Evolutionary conservation across 108 stramenopile species (phyloP).

Genomic region (Cyclostephanos invisitatus): DNA sequence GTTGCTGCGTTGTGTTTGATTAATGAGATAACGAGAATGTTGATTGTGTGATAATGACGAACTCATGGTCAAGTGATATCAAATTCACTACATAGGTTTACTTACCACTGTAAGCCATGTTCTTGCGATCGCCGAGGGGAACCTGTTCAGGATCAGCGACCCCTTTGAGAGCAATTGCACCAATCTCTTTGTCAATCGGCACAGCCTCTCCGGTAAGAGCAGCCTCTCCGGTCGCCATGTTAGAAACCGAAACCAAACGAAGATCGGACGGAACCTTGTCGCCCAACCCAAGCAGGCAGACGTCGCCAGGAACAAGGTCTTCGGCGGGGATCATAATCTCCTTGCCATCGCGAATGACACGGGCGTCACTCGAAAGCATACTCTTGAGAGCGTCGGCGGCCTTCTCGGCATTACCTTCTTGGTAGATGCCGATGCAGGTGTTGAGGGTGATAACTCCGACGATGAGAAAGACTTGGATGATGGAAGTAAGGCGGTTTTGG

Average conservation of each 20-base stretch:
- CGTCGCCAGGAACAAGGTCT: conserved; percentile 78
- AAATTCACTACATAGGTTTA: conserved; percentile 10
- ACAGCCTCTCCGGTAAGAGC: conserved; percentile 93
- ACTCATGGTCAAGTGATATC: conserved; percentile 23
- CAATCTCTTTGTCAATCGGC: conserved; percentile 80
- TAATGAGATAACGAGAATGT: neutral
- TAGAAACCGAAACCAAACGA: conserved; percentile 73
- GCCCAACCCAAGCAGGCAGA: conserved; percentile 71
- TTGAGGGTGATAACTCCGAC: conserved; percentile 71
- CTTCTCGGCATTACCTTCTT: conserved; percentile 82
- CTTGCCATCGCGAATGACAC: conserved; percentile 68
- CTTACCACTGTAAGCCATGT: conserved; percentile 78
- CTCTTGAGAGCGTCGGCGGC: conserved; percentile 80
- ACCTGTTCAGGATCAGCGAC: conserved; percentile 54
- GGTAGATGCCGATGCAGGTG: conserved; percentile 79
- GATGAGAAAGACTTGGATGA: conserved; percentile 71
- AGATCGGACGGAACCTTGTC: conserved; percentile 91
- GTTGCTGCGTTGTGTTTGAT: conserved; percentile 54
- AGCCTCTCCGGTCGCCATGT: conserved; percentile 83
- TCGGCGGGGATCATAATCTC: conserved; percentile 65
- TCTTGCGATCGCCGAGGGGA: conserved; percentile 83
- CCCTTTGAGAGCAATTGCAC: conserved; percentile 43
- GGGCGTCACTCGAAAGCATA: conserved; percentile 78
- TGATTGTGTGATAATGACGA: conserved; percentile 4
- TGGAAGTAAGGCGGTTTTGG: conserved; percentile 50